Conservation (phyloP, 2,329 filamentous ascomycete genomes). For the Diaporthe vaccinii region DNA sequence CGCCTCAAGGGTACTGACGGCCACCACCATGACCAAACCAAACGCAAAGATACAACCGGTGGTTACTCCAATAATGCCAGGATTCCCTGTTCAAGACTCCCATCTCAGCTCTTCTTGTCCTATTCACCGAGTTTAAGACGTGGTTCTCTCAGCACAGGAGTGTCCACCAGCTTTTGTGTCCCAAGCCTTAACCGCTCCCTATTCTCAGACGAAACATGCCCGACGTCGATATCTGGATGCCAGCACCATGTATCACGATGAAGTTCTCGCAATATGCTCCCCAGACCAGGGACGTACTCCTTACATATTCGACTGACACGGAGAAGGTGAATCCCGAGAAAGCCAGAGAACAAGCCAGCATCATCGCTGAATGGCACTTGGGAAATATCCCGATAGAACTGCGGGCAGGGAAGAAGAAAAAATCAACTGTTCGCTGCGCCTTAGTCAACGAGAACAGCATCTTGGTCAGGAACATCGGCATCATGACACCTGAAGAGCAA, state of each 20-base stretch:
- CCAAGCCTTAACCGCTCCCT: too few species aligned
- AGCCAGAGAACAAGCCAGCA: not conserved
- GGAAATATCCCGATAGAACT: not conserved
- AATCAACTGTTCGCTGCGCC: too few species aligned
- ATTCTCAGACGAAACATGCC: too few species aligned
- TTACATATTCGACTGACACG: not conserved
- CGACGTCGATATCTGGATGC: too few species aligned
- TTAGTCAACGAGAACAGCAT: not conserved
- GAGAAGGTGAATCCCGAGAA: not conserved
- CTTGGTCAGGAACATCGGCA: not conserved
- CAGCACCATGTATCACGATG: not conserved
- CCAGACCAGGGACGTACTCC: not conserved
- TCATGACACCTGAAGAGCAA: not conserved
- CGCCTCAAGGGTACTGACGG: not conserved
- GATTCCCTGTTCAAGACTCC: too few species aligned
- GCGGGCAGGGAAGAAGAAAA: too few species aligned
- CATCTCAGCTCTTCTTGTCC: not conserved
- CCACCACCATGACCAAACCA: constrained; percentile 13
- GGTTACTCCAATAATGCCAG: not conserved
- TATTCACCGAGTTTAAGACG: too few species aligned
- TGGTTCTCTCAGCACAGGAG: too few species aligned
- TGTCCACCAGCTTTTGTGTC: too few species aligned
- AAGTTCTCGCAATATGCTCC: not conserved
- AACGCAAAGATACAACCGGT: constrained; percentile 18
- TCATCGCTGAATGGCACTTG: not conserved